Percentiles rank a stretch among this genome's conserved stretches.
Evolutionary conservation across 1,139 yeast species (phyloP).

Genomic region (Lodderomyces metapsilosis): DNA sequence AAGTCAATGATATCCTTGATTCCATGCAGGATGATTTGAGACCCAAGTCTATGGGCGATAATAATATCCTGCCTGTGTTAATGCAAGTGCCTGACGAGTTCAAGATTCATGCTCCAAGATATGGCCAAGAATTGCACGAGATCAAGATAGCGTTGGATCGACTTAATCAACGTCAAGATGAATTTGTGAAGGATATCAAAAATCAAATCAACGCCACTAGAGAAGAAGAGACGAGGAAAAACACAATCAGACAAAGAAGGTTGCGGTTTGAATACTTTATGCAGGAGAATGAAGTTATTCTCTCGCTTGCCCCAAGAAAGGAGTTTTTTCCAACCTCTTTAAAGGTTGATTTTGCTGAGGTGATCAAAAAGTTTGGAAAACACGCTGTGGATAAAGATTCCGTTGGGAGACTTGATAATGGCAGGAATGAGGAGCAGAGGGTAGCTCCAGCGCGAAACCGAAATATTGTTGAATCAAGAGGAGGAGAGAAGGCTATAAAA

Average conservation of each 20-base stretch:
- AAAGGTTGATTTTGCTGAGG: slow-evolving; percentile 14
- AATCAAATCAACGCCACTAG: not conserved
- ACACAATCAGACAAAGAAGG: slow-evolving; percentile 1
- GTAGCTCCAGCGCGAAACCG: not conserved
- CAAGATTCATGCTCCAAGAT: not conserved
- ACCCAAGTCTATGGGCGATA: slow-evolving; percentile 5
- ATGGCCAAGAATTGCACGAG: not conserved
- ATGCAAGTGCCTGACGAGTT: not conserved
- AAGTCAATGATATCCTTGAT: slow-evolving; percentile 35
- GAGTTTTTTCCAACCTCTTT: slow-evolving; percentile 14
- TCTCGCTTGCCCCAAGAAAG: slow-evolving; percentile 18
- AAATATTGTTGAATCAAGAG: not conserved
- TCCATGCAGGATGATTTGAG: slow-evolving; percentile 22
- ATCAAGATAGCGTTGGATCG: not conserved
- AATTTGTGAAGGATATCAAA: slow-evolving; percentile 2
- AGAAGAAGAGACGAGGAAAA: slow-evolving; percentile 2
- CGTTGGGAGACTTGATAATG: not conserved
- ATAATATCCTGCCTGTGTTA: not conserved
- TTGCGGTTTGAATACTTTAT: slow-evolving; percentile 10
- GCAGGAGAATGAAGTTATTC: slow-evolving; percentile 13
- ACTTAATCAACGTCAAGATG: not conserved
- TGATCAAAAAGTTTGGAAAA: slow-evolving; percentile 23
- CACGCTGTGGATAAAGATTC: not conserved
- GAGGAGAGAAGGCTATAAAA: not conserved
- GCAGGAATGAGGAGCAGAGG: not conserved